A percentile compares a stretch with the other conserved stretches of the same genome.
These are phyloP conservation scores for Penicillium chermesinum DNA, from an alignment of 495 filamentous ascomycete genomes.

Conservation along the genomic window DNA sequence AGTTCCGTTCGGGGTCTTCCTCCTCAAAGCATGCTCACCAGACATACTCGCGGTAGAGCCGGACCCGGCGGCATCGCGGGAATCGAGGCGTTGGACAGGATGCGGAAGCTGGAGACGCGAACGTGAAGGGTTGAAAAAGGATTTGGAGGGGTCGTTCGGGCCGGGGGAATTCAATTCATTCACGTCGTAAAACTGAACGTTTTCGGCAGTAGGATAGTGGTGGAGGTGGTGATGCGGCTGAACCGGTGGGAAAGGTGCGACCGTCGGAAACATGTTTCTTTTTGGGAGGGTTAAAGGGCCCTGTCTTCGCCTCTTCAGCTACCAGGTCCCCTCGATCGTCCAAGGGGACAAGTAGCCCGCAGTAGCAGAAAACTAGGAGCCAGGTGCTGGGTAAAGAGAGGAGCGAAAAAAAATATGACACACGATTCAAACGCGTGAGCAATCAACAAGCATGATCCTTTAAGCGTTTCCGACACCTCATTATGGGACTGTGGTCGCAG, in stretches of 20 bases:
- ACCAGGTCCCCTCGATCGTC: not conserved
- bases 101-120: conserved; percentile 41
- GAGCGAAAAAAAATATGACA: conserved; percentile 17
- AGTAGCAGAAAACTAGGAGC: not conserved
- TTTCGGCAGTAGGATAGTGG: conserved; percentile 28
- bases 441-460: conserved; percentile 46
- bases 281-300: not conserved
- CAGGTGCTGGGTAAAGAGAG: not conserved
- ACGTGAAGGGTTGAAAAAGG: conserved; percentile 26
- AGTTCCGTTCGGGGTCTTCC: conserved; percentile 93
- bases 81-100: conserved; percentile 37
- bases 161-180: conserved; percentile 23
- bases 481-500: conserved; percentile 32
- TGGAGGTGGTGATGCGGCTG: conserved; percentile 44
- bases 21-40: conserved; percentile 74
- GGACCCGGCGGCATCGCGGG: conserved; percentile 21
- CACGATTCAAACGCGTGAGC: conserved; percentile 18
- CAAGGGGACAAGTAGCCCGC: not conserved
- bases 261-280: conserved; percentile 43
- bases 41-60: conserved; percentile 21
- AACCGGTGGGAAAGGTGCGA: conserved; percentile 40
- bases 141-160: conserved; percentile 25
- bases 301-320: not conserved
- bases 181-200: conserved; percentile 27
- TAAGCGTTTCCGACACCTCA: conserved; percentile 49